phyloP scores from a whole-genome alignment of 345 rosid species.

The Hevea brasiliensis region DNA sequence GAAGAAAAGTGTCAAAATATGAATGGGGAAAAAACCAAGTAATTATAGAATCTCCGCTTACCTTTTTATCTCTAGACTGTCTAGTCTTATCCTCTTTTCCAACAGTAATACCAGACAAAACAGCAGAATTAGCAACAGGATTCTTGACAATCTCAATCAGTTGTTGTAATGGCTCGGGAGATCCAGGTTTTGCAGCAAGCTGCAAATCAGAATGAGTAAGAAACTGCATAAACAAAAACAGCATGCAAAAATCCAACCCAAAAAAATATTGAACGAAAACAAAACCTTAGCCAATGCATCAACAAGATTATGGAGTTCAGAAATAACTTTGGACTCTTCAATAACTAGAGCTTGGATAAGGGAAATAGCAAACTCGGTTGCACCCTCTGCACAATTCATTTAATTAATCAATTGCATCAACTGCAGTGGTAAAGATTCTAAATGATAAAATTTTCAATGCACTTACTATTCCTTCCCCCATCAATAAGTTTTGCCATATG shows the following conservation, averaged over 20 bases:
- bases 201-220: slow-evolving; percentile 33
- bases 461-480: slow-evolving; percentile 93
- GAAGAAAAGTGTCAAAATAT: slow-evolving; percentile 15
- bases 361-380: slow-evolving; percentile 77
- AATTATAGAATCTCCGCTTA: slow-evolving; percentile 19
- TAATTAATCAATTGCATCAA: slow-evolving; percentile 11
- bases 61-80: slow-evolving; percentile 78
- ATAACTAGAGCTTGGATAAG: slow-evolving; percentile 77
- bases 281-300: slow-evolving; percentile 89
- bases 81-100: slow-evolving; percentile 71
- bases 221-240: slow-evolving; percentile 6
- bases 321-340: slow-evolving; percentile 81
- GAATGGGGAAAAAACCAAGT: not conserved
- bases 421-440: not conserved
- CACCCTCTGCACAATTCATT: slow-evolving; percentile 61
- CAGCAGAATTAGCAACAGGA: slow-evolving; percentile 49
- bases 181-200: slow-evolving; percentile 86
- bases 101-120: slow-evolving; percentile 41
- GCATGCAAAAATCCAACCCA: not conserved
- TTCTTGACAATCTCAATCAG: slow-evolving; percentile 77
- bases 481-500: slow-evolving; percentile 94
- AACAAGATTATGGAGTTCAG: slow-evolving; percentile 91
- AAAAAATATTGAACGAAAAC: not conserved
- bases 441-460: slow-evolving; percentile 2
- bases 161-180: slow-evolving; percentile 74